Conservation (phyloP, 768 basidiomycete species). For the Psilocybe cubensis region DNA sequence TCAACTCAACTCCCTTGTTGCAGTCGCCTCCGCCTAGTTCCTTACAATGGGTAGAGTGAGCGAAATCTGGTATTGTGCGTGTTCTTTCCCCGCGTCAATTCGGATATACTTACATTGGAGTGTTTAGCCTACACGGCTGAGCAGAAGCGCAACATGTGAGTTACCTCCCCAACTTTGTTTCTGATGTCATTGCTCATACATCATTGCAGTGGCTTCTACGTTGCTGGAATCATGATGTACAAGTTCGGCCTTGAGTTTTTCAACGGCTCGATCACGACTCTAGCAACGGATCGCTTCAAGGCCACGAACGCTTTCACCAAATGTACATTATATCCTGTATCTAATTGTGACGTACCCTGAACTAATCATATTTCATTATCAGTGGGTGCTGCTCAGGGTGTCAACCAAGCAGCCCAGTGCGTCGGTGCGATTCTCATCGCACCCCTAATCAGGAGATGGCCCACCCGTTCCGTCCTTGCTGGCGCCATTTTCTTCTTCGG, state of each 20-base stretch:
- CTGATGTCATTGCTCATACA: not conserved
- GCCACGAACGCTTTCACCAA: slow-evolving; percentile 29
- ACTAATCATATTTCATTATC: not conserved
- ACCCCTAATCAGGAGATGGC: slow-evolving; percentile 32
- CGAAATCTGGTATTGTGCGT: slow-evolving; percentile 27
- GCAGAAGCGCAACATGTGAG: slow-evolving; percentile 35
- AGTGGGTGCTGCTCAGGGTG: slow-evolving; percentile 34
- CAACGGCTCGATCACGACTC: slow-evolving; percentile 36
- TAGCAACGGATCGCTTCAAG: slow-evolving; percentile 36
- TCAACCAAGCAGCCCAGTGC: slow-evolving; percentile 38
- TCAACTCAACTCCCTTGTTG: not conserved
- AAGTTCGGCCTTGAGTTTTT: slow-evolving; percentile 38
- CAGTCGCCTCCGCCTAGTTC: not conserved
- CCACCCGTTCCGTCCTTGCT: slow-evolving; percentile 32
- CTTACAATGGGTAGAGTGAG: slow-evolving; percentile 15
- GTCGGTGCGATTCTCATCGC: slow-evolving; percentile 38
- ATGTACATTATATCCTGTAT: slow-evolving; percentile 17
- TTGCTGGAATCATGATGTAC: slow-evolving; percentile 35
- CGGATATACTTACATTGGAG: not conserved
- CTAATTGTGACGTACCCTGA: not conserved
- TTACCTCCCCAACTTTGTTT: not conserved
- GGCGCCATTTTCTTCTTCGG: slow-evolving; percentile 29
- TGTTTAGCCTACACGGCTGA: slow-evolving; percentile 25
- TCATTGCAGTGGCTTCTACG: slow-evolving; percentile 22
- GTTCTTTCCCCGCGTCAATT: not conserved